These are phyloP conservation scores for Boletus tomentosulus DNA, from an alignment of 768 basidiomycete genomes.

Conservation along the genomic window DNA sequence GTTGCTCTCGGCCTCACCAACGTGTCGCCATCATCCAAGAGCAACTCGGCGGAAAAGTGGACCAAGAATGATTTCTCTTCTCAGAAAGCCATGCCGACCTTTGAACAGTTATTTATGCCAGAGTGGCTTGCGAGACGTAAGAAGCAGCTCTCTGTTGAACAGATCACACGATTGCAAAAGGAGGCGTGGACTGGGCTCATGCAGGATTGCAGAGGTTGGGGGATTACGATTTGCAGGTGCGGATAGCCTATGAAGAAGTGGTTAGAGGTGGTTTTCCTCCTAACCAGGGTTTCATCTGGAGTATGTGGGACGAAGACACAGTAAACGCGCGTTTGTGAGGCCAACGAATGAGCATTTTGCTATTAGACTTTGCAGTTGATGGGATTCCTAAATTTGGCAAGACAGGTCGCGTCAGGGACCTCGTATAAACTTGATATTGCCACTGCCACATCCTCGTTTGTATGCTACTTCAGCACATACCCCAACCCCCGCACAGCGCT, in stretches of 20 bases:
- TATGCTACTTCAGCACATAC: constrained; percentile 38
- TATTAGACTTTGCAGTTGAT: background rate
- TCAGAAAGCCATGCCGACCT: constrained; percentile 3
- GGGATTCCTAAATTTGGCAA: background rate
- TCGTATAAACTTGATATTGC: too few relatives aligned
- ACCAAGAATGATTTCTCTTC: constrained; percentile 33
- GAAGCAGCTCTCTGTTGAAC: constrained; percentile 40
- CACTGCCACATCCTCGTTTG: background rate
- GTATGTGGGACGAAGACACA: constrained; percentile 50
- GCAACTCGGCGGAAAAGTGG: constrained; percentile 35
- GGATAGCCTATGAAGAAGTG: constrained; percentile 45
- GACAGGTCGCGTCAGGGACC: background rate
- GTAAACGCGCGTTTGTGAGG: constrained; percentile 12
- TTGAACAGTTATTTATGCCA: constrained; percentile 64
- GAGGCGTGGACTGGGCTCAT: constrained; percentile 59
- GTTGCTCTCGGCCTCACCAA: constrained; percentile 56
- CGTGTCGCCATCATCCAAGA: constrained; percentile 42
- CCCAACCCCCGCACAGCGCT: constrained; percentile 57
- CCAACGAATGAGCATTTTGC: too few relatives aligned
- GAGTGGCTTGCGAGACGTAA: constrained; percentile 61
- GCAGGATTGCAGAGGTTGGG: constrained; percentile 51
- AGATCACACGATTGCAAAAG: constrained; percentile 49
- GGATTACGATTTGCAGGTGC: constrained; percentile 47
- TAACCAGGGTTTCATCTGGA: constrained; percentile 58
- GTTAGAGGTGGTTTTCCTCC: constrained; percentile 47